These are phyloP conservation scores for Aspergillus cavernicola DNA, from an alignment of 495 filamentous ascomycete genomes.

Conservation along the genomic window DNA sequence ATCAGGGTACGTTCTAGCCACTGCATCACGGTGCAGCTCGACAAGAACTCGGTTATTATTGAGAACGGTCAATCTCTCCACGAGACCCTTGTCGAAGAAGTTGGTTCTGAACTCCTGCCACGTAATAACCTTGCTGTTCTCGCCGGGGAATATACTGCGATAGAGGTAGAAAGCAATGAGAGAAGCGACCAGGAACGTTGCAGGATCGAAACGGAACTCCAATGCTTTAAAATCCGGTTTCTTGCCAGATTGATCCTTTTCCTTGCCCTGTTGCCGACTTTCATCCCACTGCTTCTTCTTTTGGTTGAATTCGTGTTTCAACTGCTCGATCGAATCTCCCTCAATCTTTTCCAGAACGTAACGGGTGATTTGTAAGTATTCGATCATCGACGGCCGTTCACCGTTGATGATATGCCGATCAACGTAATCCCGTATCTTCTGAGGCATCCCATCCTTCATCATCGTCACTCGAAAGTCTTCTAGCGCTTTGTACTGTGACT, in stretches of 20 bases:
- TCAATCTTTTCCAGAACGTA: slow-evolving; percentile 18
- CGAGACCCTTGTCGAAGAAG: slow-evolving; percentile 92
- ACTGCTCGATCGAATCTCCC: slow-evolving; percentile 22
- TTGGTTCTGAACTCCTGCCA: slow-evolving; percentile 94
- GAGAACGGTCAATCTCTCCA: slow-evolving; percentile 84
- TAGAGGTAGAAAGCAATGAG: slow-evolving; percentile 62
- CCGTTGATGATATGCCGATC: slow-evolving; percentile 26
- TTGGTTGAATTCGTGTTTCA: neutral
- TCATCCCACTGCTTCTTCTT: slow-evolving; percentile 11
- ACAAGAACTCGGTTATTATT: slow-evolving; percentile 72
- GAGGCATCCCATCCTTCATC: slow-evolving; percentile 31
- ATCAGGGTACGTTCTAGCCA: slow-evolving; percentile 74
- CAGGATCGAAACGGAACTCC: slow-evolving; percentile 54
- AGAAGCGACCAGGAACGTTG: slow-evolving; percentile 50
- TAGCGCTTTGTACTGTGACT: slow-evolving; percentile 26
- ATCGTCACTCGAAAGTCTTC: slow-evolving; percentile 30
- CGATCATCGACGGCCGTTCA: slow-evolving; percentile 34
- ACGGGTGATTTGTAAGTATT: slow-evolving; percentile 32
- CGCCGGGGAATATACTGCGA: slow-evolving; percentile 58
- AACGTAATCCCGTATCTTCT: slow-evolving; percentile 32
- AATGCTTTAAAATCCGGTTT: slow-evolving; percentile 28
- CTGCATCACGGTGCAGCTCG: slow-evolving; percentile 78
- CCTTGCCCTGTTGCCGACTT: slow-evolving; percentile 19
- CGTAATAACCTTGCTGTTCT: slow-evolving; percentile 77
- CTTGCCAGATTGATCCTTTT: slow-evolving; percentile 33